These are phyloP conservation scores for Bacidia rubella DNA, from an alignment of 495 filamentous ascomycete species.

Conservation along the genomic window DNA sequence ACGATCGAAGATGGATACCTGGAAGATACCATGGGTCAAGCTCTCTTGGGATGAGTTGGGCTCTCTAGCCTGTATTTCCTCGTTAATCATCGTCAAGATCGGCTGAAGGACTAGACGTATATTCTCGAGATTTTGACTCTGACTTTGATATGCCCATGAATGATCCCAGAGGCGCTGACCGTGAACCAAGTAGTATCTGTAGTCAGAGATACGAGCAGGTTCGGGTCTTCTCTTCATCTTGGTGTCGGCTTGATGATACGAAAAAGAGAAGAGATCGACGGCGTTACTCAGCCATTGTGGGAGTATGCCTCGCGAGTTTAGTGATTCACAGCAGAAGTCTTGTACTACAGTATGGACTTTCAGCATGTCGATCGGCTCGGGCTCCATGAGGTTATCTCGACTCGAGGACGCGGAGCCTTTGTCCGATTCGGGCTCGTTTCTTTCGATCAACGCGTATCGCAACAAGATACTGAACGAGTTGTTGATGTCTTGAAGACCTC, in stretches of 20 bases:
- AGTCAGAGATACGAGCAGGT: constrained; percentile 15
- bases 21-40: constrained; percentile 29
- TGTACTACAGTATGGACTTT: constrained; percentile 70
- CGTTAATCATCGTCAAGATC: constrained; percentile 38
- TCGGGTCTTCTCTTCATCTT: constrained; percentile 15
- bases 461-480: constrained; percentile 56
- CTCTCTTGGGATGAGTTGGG: constrained; percentile 36
- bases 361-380: constrained; percentile 52
- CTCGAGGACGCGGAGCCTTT: constrained; percentile 27
- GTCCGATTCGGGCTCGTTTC: constrained; percentile 38
- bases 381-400: constrained; percentile 34
- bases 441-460: constrained; percentile 55
- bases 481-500: constrained; percentile 50
- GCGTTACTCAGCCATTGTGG: constrained; percentile 20
- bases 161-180: constrained; percentile 24
- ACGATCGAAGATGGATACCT: constrained; percentile 59
- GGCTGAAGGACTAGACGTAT: constrained; percentile 34
- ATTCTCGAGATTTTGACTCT: constrained; percentile 22
- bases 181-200: constrained; percentile 30
- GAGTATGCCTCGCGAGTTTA: constrained; percentile 38
- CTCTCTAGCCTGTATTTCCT: constrained; percentile 42
- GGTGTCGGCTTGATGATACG: constrained; percentile 17
- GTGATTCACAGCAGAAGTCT: constrained; percentile 58
- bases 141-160: constrained; percentile 31
- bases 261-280: constrained; percentile 29